phyloP scores from a whole-genome alignment of 1,139 yeast genomes.

The Neolecta irregularis region DNA sequence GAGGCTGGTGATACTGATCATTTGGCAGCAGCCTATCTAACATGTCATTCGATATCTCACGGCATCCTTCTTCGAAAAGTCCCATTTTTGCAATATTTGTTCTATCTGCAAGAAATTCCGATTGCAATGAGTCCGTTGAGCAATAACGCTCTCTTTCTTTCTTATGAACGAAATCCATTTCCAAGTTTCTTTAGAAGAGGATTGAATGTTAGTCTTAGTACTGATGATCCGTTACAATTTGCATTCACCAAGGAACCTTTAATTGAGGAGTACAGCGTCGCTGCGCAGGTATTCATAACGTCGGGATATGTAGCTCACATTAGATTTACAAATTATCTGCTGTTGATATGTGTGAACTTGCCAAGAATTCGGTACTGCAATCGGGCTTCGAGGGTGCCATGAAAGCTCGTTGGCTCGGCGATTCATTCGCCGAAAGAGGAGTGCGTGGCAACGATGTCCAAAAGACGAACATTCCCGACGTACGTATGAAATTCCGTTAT shows the following conservation, averaged over 20 bases:
- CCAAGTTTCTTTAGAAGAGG: constrained; percentile 82
- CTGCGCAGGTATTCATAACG: constrained; percentile 44
- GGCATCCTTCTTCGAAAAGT: constrained; percentile 85
- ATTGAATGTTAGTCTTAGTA: constrained; percentile 75
- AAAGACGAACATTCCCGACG: constrained; percentile 87
- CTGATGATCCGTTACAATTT: constrained; percentile 90
- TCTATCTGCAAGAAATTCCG: constrained; percentile 86
- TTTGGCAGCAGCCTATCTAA: constrained; percentile 72
- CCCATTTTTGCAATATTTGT: constrained; percentile 86
- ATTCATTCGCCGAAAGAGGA: constrained; percentile 43
- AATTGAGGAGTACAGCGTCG: constrained; percentile 93
- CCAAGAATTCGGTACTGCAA: constrained; percentile 69
- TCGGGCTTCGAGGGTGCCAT: constrained; percentile 80
- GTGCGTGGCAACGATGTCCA: too few relatives aligned
- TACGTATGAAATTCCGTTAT: constrained; percentile 64
- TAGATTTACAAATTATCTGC: constrained; percentile 71
- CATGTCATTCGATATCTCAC: constrained; percentile 62
- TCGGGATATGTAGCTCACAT: background rate
- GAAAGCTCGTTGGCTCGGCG: constrained; percentile 88
- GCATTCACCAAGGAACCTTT: constrained; percentile 95
- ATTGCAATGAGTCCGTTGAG: constrained; percentile 98
- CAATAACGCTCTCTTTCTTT: constrained; percentile 85
- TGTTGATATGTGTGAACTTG: constrained; percentile 91
- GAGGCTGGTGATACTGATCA: constrained; percentile 99
- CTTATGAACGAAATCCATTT: constrained; percentile 91